Evolutionary conservation across 2,329 filamentous ascomycete genomes (phyloP), one percentile per base, ranked within the genome.

Genomic region (Cladosporium sp.): DNA sequence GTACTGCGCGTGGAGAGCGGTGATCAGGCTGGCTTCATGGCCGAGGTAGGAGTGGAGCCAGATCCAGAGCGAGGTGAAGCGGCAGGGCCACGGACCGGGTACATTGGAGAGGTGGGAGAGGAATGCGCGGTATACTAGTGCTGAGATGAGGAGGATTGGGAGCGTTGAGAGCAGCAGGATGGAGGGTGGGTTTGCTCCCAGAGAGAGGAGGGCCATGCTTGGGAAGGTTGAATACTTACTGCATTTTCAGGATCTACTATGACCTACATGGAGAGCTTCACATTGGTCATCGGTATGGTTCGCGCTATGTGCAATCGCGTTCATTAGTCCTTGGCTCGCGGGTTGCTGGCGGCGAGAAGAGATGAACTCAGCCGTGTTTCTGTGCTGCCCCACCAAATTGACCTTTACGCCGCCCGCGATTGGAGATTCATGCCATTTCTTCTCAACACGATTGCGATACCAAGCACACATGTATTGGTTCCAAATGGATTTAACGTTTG

Each of bases 1-100:
- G 23, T 89, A 80, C 71, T 86, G 86, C 79, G 88, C 84, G 79
- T 94, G 91, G 1, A 85, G 78, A 35, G 31, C 18, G 16, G 69
- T 61, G 57, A 75, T 74, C n/a, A 65, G 65, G 14, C 65, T 73
- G 50, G 63, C 69, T 64, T 72, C 70, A 60, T 73, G 67, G 29
- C 75, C 76, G 44, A 71, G 56, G 65, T 74, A 77, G 21, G 72
- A 72, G 62, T 75, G 72, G 49, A 70, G 72, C 64, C 68, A 73
- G 29, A 67, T 66, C 69, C 70, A 74, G 8, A 75, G 64, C 10
- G 69, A 67, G 8, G 73, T 75, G 14, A 76, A 63, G 10, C 69
- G 69, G 56, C 74, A 73, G 40, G 72, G 60, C 2, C 69, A 52
- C 8, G 75, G 75, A 11, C 75, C 75, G 2, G 74, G 75, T 18